These are phyloP conservation scores for Hevea brasiliensis DNA, from an alignment of 345 rosid genomes.

Conservation along the genomic window DNA sequence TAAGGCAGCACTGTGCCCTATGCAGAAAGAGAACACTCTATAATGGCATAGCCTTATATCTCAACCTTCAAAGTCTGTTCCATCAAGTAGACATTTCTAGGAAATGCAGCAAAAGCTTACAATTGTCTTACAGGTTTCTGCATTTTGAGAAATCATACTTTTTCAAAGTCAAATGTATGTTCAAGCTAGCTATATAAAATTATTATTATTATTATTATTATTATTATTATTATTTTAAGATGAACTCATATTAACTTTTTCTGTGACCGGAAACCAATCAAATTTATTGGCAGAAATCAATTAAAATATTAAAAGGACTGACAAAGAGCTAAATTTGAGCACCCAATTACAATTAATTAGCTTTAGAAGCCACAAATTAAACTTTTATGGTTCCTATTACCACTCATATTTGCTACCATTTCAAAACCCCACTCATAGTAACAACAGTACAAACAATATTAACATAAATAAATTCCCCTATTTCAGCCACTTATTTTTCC, in stretches of 20 bases:
- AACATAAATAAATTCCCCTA: background rate
- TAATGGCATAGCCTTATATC: background rate
- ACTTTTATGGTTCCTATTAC: background rate
- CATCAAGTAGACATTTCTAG: background rate
- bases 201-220: background rate
- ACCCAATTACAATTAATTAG: background rate
- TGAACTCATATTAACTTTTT: background rate
- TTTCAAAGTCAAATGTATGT: background rate
- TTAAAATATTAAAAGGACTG: background rate
- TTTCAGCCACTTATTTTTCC: background rate
- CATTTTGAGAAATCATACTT: background rate
- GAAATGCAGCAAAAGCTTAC: conserved; percentile 4
- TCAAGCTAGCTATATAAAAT: background rate
- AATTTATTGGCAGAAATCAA: background rate
- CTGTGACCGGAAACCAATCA: background rate
- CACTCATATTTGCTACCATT: background rate
- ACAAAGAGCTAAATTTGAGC: background rate
- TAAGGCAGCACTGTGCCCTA: background rate
- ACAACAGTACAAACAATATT: background rate
- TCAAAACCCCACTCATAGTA: background rate
- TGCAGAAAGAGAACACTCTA: background rate
- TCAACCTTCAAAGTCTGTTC: background rate
- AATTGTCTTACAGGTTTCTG: background rate
- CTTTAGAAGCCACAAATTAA: background rate
- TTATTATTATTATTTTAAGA: background rate